Evolutionary conservation across 768 basidiomycete species (phyloP), one percentile per base, ranked within the genome.

Genomic region (Termitomyces sp.): DNA sequence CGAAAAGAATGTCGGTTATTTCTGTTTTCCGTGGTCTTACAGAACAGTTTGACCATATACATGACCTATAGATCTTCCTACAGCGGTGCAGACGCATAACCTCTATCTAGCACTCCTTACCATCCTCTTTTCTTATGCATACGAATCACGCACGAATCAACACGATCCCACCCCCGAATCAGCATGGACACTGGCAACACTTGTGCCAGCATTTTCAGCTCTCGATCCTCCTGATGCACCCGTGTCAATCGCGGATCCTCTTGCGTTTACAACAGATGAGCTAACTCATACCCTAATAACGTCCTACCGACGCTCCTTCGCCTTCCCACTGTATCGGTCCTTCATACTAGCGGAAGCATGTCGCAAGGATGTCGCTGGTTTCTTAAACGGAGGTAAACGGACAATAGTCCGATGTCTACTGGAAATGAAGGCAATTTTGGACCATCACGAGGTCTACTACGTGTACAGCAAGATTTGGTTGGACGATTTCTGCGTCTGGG

Each of bases 391-490:
- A 52, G 91, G 91, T 2, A 85, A 79, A 69, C 79, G 87, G 38
- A 73, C 70, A 32, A 74, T 89, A 22, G 67, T 83, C 51, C 81
- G 88, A 60, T 85, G 79, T 63, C 74, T 94, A 33, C 71, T 94
- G 41, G 85, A 84, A 66, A 76, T 86, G 73, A 91, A 88, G 69
- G 67, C 75, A 38, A 83, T 91, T 45, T 69, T 94, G 58, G 90
- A 91, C 63, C 85, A 82, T 62, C 89, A 91, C 59, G 90, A 91
- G 58, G 85, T 89, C 10, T 94, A 94, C 69, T 92, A 91, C 66
- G 76, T 91, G n/a, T 94, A 91, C 67, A 86, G 82, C 68, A 91
- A 90, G 66, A 80, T 92, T 32, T 94, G 91, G 91, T 60, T 92
- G 41, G 86, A 91, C 58, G 91, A 93, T 64, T 86, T 89, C 61